These are phyloP conservation scores for Ceratocystis diversiconidia DNA, from an alignment of 2,329 filamentous ascomycete species.

Conservation along the genomic window DNA sequence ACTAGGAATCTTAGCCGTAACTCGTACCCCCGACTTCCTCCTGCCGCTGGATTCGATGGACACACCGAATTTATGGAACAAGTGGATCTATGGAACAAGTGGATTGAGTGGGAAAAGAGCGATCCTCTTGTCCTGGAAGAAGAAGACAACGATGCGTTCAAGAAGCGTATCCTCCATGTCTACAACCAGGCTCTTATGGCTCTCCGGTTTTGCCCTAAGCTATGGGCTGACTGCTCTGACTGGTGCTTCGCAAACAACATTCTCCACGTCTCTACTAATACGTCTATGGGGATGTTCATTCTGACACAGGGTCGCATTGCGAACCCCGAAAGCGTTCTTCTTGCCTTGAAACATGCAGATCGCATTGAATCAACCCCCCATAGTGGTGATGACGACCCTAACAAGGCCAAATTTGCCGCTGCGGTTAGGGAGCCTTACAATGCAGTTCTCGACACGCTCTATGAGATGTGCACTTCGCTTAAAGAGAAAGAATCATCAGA, in stretches of 20 bases:
- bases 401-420: constrained; percentile 59
- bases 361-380: constrained; percentile 67
- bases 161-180: constrained; percentile 68
- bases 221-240: constrained; percentile 89
- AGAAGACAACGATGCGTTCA: constrained; percentile 63
- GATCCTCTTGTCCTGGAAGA: constrained; percentile 76
- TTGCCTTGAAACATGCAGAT: constrained; percentile 82
- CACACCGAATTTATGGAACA: constrained; percentile 73
- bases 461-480: constrained; percentile 63
- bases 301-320: constrained; percentile 69
- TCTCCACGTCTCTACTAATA: constrained; percentile 30
- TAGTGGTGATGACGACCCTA: constrained; percentile 61
- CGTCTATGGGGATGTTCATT: constrained; percentile 55
- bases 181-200: constrained; percentile 93
- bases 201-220: constrained; percentile 82
- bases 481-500: constrained; percentile 49
- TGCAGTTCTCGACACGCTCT: constrained; percentile 71
- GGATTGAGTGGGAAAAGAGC: constrained; percentile 90
- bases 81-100: constrained; percentile 78
- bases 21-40: constrained; percentile 67
- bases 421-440: constrained; percentile 75
- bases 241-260: constrained; percentile 76
- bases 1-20: constrained; percentile 61
- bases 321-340: constrained; percentile 83
- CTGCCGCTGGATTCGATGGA: constrained; percentile 73